These are phyloP conservation scores for Podospora australis DNA, from an alignment of 495 filamentous ascomycete species.

Conservation along the genomic window DNA sequence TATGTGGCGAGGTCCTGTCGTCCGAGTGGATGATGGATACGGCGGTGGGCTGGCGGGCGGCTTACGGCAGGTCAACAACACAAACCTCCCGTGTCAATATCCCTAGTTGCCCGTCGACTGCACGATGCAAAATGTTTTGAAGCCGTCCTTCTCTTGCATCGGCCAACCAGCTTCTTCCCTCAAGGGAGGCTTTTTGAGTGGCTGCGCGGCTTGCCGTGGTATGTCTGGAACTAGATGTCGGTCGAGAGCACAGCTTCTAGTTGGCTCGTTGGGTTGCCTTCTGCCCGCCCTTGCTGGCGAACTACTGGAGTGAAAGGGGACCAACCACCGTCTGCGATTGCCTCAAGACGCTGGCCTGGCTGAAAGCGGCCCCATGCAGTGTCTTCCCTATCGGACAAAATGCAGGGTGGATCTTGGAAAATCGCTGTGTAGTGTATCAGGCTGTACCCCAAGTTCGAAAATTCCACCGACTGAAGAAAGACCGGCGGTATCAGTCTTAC, in stretches of 20 bases:
- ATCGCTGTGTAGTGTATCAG: constrained; percentile 14
- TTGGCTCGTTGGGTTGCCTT: constrained; percentile 17
- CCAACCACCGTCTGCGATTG: constrained; percentile 21
- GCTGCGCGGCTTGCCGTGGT: constrained; percentile 14
- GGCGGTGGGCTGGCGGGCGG: too few species aligned
- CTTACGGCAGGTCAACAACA: constrained; percentile 5
- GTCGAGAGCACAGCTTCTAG: constrained; percentile 13
- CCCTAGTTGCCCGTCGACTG: too few species aligned
- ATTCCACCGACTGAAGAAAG: background rate
- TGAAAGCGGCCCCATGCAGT: constrained; percentile 20
- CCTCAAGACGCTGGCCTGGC: constrained; percentile 9
- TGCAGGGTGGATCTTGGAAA: constrained; percentile 13
- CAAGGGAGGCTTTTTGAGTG: constrained; percentile 5
- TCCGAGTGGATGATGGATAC: constrained; percentile 10
- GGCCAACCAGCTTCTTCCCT: constrained; percentile 6
- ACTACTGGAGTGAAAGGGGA: constrained; percentile 16
- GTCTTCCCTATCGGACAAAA: constrained; percentile 15
- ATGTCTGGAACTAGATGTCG: constrained; percentile 17
- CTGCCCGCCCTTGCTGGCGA: constrained; percentile 20
- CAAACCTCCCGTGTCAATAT: too few species aligned
- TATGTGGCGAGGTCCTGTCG: constrained; percentile 21
- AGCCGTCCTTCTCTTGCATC: background rate
- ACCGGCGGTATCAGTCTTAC: too few species aligned
- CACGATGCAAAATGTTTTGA: background rate
- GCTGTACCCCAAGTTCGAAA: constrained; percentile 12